Base-by-base conservation (phyloP, 2,329 filamentous ascomycete species). In the Lecanosticta acicola region DNA sequence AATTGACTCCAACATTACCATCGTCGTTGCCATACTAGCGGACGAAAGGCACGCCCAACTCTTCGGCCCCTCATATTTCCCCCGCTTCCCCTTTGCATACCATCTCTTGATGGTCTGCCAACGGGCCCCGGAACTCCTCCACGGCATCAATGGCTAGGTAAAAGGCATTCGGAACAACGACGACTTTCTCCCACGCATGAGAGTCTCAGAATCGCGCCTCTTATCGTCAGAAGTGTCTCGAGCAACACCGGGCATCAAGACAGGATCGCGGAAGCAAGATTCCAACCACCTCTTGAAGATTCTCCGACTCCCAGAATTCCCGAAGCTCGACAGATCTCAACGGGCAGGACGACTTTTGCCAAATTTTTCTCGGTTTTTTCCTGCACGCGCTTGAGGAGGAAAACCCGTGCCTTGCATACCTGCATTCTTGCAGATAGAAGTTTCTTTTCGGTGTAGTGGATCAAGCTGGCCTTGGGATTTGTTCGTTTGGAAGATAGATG, bases 371-470 rank as follows among this genome's bases (percentile, higher is more conserved):
- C n/a, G 33, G 7, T 7, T 7, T 35, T 8, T 17, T 35, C 36
- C 26, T 19, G 19, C 20, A 5, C 14, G 20, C 14, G 36, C 14
- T 40, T 20, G 11, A n/a, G 7, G 11, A n/a, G 7, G 29, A 45
- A 45, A 18, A 24, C 17, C 2, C 20, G 16, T 7, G 21, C n/a
- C 8, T n/a, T 14, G 8, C 32, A 3, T 20, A 24, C 21, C 20
- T 45, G 35, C 43, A 46, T 2, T 5, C 37, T 29, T 41, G 20
- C 14, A 41, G 34, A 32, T 7, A 29, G 32, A 41, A 41, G 4
- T 29, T 16, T n/a, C 19, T 46, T 46, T 4, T 46, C 43, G 17
- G 3, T 46, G 43, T 36, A 41, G 17, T 37, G 36, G 19, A 41
- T 46, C 24, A 11, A 29, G 11, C 24, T 29, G 24, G 24, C 24